Base-by-base conservation (phyloP, 495 filamentous ascomycete species). In the Halenospora varia region DNA sequence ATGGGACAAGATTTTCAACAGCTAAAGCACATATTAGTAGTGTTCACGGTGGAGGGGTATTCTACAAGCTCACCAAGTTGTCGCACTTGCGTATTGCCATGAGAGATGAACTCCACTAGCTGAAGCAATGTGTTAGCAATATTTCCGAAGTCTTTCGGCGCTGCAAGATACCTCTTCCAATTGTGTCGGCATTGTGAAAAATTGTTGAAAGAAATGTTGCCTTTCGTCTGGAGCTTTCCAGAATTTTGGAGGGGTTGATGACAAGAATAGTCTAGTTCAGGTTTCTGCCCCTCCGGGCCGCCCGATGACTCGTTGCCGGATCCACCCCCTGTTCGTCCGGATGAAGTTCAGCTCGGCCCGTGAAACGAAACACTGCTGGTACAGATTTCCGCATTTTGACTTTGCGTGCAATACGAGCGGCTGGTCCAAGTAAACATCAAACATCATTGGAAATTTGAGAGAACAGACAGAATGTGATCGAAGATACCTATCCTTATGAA, bases 81-180 rank as follows among this genome's bases (percentile, higher is more conserved):
- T 44, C 92, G 84, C 55, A 96, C 88, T 65, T 90, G 84, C 10
- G 88, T 88, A 70, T 92, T 96, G 46, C 87, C 89, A 75, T 95
- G 86, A 67, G 89, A 87, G 26, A 97, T 87, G 66, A 97, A 96
- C 62, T 90, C 90, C 56, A 95, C 92, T 46, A 97, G 82, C 92
- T 96, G 62, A 46, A 35, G 4, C 4, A 35, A 64, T 24, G 18
- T 52, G 48, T 66, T 63, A 53, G 46, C 26, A n/a, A 51, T 2
- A 56, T 19, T 10, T 41, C 0, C 25, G 25, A 17, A 57, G 10
- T 13, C 29, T 13, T 48, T 40, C n/a, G 22, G 42, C 19, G 59
- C 39, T 39, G 25, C 11, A n/a, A 48, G 66, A 49, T 71, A 93
- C 90, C 72, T 94, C 90, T 71, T 94, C 89, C 40, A 92, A 70